Conservation (phyloP, 1,139 yeast species). For the Waltiozyma sp. region DNA sequence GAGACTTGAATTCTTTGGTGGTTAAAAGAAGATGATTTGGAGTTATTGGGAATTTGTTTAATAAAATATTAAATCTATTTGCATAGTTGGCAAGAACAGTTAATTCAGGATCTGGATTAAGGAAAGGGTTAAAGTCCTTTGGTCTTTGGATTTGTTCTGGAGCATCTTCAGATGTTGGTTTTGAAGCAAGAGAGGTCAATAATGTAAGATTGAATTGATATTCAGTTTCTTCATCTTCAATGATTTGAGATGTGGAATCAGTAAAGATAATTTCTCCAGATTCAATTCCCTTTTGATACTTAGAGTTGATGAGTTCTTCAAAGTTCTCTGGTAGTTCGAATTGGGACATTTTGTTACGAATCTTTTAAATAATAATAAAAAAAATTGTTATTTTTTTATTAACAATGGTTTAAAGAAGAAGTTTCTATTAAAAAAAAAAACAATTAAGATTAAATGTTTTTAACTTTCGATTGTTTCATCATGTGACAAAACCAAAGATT, state of each 20-base stretch:
- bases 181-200: slow-evolving; percentile 41
- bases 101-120: slow-evolving; percentile 66
- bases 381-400: too few relatives aligned
- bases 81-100: slow-evolving; percentile 48
- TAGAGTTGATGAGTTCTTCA: slow-evolving; percentile 18
- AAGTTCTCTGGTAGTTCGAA: slow-evolving; percentile 24
- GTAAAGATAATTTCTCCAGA: slow-evolving; percentile 25
- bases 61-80: slow-evolving; percentile 49
- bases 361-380: too few relatives aligned
- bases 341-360: not conserved
- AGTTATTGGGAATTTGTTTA: slow-evolving; percentile 80
- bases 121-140: slow-evolving; percentile 55
- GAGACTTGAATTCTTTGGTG: slow-evolving; percentile 63
- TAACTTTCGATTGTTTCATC: too few relatives aligned
- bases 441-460: too few relatives aligned
- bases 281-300: slow-evolving; percentile 24
- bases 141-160: slow-evolving; percentile 23
- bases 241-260: slow-evolving; percentile 20
- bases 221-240: slow-evolving; percentile 22
- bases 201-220: slow-evolving; percentile 26
- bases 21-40: slow-evolving; percentile 70
- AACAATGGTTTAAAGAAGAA: too few relatives aligned
- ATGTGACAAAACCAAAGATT: too few relatives aligned
- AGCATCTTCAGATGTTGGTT: slow-evolving; percentile 38
- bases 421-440: too few relatives aligned